Conservation (phyloP, 2,329 filamentous ascomycete species). For the Mycosphaerelloides madeirae region DNA sequence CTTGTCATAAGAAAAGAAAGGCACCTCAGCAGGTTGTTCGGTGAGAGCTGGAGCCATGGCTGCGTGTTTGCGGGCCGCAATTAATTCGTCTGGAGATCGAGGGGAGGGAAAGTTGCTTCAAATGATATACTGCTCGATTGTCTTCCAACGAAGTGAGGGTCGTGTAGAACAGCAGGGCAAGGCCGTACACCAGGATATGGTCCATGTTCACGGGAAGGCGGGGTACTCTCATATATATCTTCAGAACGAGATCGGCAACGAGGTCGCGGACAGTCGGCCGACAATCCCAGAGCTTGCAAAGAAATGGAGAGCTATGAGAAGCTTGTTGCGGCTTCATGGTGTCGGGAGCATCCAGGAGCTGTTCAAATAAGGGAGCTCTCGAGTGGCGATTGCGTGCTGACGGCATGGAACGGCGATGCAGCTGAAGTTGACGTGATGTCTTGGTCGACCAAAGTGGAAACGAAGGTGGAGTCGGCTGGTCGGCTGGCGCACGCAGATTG, state of each 20-base stretch:
- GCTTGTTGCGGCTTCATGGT: slow-evolving; percentile 12
- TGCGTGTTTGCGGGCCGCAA: background rate
- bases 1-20: slow-evolving; percentile 24
- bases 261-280: slow-evolving; percentile 11
- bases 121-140: slow-evolving; percentile 12
- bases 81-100: slow-evolving; percentile 5
- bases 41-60: slow-evolving; percentile 20
- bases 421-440: slow-evolving; percentile 9
- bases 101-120: slow-evolving; percentile 36
- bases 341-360: slow-evolving; percentile 5
- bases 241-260: background rate
- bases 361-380: slow-evolving; percentile 8
- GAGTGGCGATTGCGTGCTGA: background rate
- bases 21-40: slow-evolving; percentile 15
- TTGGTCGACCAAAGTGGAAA: too few relatives aligned
- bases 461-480: too few relatives aligned
- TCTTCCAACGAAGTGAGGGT: slow-evolving; percentile 17
- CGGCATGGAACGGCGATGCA: slow-evolving; percentile 1
- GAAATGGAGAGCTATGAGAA: background rate
- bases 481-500: too few relatives aligned
- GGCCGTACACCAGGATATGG: slow-evolving; percentile 11
- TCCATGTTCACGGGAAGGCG: slow-evolving; percentile 11
- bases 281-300: background rate
- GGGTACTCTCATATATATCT: slow-evolving; percentile 11
- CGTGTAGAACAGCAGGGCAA: slow-evolving; percentile 13